These are phyloP conservation scores for Brassica juncea DNA, from an alignment of 345 rosid species.

Conservation along the genomic window DNA sequence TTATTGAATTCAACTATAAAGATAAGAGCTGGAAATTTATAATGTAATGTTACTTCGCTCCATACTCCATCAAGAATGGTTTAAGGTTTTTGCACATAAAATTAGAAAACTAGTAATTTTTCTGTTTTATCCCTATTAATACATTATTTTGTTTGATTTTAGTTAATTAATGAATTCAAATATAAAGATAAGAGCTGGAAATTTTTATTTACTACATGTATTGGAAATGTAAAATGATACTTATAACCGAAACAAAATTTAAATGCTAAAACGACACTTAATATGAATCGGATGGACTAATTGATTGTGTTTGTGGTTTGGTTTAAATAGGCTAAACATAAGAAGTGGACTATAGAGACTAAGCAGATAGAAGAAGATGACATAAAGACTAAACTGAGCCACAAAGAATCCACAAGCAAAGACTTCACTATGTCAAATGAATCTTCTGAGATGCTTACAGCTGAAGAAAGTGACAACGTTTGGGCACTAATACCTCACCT, in stretches of 20 bases:
- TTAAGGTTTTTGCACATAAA: background rate
- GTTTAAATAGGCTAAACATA: constrained; percentile 44
- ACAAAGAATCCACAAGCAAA: constrained; percentile 41
- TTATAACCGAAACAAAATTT: no score
- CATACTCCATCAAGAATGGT: background rate
- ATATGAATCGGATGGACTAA: background rate
- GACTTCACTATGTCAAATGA: constrained; percentile 37
- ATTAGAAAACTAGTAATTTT: background rate
- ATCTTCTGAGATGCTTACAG: constrained; percentile 31
- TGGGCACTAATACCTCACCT: constrained; percentile 87
- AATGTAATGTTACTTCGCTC: background rate
- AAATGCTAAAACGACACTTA: background rate
- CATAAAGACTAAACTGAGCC: constrained; percentile 32
- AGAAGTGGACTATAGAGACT: constrained; percentile 48
- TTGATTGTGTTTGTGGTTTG: constrained; percentile 24
- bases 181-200: background rate
- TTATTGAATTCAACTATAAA: background rate
- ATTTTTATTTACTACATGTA: background rate
- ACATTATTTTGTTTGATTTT: background rate
- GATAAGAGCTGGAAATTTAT: background rate
- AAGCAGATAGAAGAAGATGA: constrained; percentile 44
- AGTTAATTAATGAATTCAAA: background rate
- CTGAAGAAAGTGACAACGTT: constrained; percentile 64
- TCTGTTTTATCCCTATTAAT: background rate
- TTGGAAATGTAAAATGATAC: background rate